Evolutionary conservation across 2,329 filamentous ascomycete genomes (phyloP).

Genomic region (Aquanectria penicillioides): DNA sequence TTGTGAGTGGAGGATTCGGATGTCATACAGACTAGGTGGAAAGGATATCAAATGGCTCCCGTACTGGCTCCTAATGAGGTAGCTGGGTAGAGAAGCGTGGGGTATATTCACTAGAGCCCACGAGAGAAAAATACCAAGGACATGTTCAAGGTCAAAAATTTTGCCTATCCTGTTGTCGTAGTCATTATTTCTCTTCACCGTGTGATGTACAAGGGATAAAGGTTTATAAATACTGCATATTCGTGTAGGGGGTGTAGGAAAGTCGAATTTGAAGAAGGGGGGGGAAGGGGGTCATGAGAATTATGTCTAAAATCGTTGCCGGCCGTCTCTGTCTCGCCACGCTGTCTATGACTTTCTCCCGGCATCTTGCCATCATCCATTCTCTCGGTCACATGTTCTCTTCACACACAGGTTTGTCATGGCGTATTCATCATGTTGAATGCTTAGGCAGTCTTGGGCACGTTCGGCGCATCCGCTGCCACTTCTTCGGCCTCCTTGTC

Average conservation of each 20-base stretch:
- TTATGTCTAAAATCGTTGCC: conserved; percentile 41
- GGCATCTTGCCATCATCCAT: conserved; percentile 21
- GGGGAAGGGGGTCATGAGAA: conserved; percentile 37
- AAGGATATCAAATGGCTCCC: conserved; percentile 19
- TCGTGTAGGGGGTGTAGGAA: too few species aligned
- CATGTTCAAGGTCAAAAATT: conserved; percentile 7
- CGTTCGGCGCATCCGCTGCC: conserved; percentile 40
- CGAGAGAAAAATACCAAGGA: conserved; percentile 17
- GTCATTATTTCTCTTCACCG: not conserved
- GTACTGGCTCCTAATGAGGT: conserved; percentile 17
- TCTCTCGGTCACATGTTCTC: not conserved
- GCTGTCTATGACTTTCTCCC: conserved; percentile 19
- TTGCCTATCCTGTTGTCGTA: not conserved
- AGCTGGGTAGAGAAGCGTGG: conserved; percentile 30
- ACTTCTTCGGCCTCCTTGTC: conserved; percentile 41
- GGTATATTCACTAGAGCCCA: conserved; percentile 17
- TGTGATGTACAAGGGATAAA: too few species aligned
- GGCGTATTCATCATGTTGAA: not conserved
- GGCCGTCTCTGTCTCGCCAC: conserved; percentile 31
- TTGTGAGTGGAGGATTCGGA: not conserved
- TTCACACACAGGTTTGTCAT: not conserved
- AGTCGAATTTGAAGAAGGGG: conserved; percentile 1
- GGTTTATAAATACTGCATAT: too few species aligned
- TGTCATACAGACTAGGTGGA: not conserved
- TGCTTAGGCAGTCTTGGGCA: conserved; percentile 18